Base-by-base conservation (phyloP, 1,284 basidiomycete genomes). In the Cryptococcus depauperatus region DNA sequence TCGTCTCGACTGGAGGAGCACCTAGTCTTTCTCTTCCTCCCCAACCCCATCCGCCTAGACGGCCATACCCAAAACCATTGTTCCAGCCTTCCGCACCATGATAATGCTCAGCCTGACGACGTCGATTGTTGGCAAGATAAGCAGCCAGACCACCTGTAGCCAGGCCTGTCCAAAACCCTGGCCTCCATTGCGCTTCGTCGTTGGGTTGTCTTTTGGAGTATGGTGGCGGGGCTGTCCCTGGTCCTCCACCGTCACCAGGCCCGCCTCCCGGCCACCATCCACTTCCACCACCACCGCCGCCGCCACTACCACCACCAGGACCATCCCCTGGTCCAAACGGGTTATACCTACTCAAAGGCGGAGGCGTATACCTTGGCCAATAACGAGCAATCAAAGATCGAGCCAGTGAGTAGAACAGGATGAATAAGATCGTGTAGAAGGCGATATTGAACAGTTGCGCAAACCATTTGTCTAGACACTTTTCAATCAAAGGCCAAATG, bases 141-240 rank as follows among this genome's bases (percentile, higher is more conserved):
- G 78, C 76, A 0, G 79, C 82, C 0, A 82, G 63, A 30, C 80
- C 81, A 6, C 84, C 86, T 1, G 82, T 59, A 1, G 78, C 76
- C 10, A 83, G 77, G 13, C 88, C 87, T 0, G 81, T 82, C 83
- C 82, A 88, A 64, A 90, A 89, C 2, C 85, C 86, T 3, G 83
- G 82, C 73, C 79, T 79, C 38, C 73, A 44, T 16, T 18, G 25
- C 16, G 22, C 14, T 11, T 23, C 30, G 18, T 14, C 13, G 5
- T 25, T 18, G 26, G 35, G 9, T 8, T 19, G n/a, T n/a, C n/a
- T n/a, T n/a, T n/a, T n/a, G n/a, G n/a, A n/a, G n/a, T n/a, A n/a
- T n/a, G n/a, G n/a, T n/a, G n/a, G n/a, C n/a, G n/a, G n/a, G n/a
- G n/a, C n/a, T n/a, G n/a, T 22, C 21, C 35, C 35, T 21, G n/a